Evolutionary conservation across 768 basidiomycete species (phyloP).

Genomic region (Macrolepiota albuminosa): DNA sequence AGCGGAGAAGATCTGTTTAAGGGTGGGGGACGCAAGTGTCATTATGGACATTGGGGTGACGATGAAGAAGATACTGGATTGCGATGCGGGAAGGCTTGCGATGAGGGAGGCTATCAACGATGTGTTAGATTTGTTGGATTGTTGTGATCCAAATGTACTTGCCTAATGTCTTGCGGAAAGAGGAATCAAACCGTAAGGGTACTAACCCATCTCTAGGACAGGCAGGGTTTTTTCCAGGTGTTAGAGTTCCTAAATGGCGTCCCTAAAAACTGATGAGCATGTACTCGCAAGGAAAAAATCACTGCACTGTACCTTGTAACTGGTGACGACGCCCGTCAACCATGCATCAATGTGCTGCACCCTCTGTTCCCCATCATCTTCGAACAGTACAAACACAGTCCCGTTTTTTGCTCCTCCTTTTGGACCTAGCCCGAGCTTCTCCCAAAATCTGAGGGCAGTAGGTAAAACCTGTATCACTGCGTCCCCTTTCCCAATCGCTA

Average conservation of each 20-base stretch:
- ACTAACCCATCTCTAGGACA: conserved; percentile 55
- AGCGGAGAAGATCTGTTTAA: conserved; percentile 67
- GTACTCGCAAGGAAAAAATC: conserved; percentile 2
- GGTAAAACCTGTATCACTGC: conserved; percentile 66
- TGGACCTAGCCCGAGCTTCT: conserved; percentile 74
- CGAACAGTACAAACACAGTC: conserved; percentile 62
- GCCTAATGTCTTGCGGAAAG: conserved; percentile 67
- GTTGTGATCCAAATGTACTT: conserved; percentile 13
- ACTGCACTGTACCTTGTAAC: conserved; percentile 51
- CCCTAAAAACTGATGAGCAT: conserved; percentile 32
- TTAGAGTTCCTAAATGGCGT: conserved; percentile 56
- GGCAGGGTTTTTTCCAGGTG: conserved; percentile 41
- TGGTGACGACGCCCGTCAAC: conserved; percentile 46
- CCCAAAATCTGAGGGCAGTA: conserved; percentile 78
- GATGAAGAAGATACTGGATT: conserved; percentile 59
- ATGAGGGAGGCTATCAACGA: conserved; percentile 43
- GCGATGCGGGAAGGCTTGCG: conserved; percentile 31
- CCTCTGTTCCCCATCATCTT: conserved; percentile 50
- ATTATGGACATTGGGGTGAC: conserved; percentile 57
- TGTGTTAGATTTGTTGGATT: background rate
- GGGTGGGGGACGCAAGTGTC: conserved; percentile 56
- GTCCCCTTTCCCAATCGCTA: conserved; percentile 65
- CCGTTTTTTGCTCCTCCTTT: conserved; percentile 69
- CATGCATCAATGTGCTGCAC: conserved; percentile 49
- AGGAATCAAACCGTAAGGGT: conserved; percentile 56